A percentile compares a stretch with the other conserved stretches of the same genome.
These are phyloP conservation scores for Phytophthora tubulina DNA, from an alignment of 352 stramenopile species.

Conservation along the genomic window DNA sequence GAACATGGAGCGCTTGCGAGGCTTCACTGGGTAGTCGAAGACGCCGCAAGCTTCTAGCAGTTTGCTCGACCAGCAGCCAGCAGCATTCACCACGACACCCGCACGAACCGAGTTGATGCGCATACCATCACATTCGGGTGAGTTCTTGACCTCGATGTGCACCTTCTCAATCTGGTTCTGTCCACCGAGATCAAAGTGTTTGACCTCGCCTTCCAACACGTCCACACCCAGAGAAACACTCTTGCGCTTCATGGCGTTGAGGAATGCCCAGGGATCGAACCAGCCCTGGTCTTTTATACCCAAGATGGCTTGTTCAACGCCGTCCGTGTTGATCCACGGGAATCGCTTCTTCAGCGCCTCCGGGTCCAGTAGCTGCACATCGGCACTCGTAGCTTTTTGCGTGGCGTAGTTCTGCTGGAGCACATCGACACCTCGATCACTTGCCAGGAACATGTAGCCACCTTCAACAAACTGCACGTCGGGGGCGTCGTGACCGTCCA, in stretches of 20 bases:
- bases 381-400: constrained; percentile 51
- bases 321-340: constrained; percentile 80
- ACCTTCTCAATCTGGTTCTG: constrained; percentile 72
- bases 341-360: constrained; percentile 69
- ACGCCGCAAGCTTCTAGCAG: constrained; percentile 70
- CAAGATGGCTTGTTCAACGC: constrained; percentile 65
- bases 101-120: constrained; percentile 46
- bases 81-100: constrained; percentile 82
- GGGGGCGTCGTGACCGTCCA: constrained; percentile 62
- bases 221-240: constrained; percentile 76
- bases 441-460: constrained; percentile 86
- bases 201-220: constrained; percentile 76
- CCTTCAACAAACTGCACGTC: constrained; percentile 85
- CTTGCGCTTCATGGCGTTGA: constrained; percentile 82
- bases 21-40: constrained; percentile 80
- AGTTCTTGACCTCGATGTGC: constrained; percentile 52
- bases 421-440: constrained; percentile 60
- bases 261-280: constrained; percentile 88
- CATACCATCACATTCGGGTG: constrained; percentile 28
- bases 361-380: constrained; percentile 64
- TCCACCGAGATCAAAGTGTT: constrained; percentile 64
- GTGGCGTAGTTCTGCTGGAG: constrained; percentile 69
- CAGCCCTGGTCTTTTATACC: constrained; percentile 81
- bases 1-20: constrained; percentile 84
- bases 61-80: constrained; percentile 77